Evolutionary conservation across 2,329 filamentous ascomycete genomes (phyloP), one percentile per base, ranked within the genome.

Genomic region (Fusarium sp.): DNA sequence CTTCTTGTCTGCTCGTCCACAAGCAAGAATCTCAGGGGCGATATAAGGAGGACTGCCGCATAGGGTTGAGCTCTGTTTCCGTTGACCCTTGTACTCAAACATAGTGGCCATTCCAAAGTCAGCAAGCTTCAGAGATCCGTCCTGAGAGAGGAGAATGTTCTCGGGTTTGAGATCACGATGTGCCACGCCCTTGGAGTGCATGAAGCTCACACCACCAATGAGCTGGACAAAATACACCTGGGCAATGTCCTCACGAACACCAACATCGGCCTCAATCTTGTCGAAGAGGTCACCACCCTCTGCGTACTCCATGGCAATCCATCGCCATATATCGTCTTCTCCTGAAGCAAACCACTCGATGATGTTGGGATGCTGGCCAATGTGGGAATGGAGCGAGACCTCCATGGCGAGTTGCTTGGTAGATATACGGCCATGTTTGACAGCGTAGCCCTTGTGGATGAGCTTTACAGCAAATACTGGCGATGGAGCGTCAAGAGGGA

Each of bases 271-370:
- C 81, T 99, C 96, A 73, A 99, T 98, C 83, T 99, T 99, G 88
- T 99, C 96, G 78, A 99, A 99, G 9, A 99, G 85, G 77, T 99
- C 96, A 13, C 96, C 96, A 41, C 96, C 96, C 73, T 96, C 93
- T 45, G 96, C 96, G 71, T 93, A 91, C 79, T 99, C 96, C 94
- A 99, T 97, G 39, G 94, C 95, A 72, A 99, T 97, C 96, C 96
- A 99, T 72, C 92, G 88, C 95, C 96, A 99, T 19, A 90, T 82
- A 0, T 84, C 75, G 77, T 99, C 94, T 78, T 97, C 93, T 55
- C 94, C 95, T 3, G 90, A 92, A 41, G 91, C 90, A 73, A 96
- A 94, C 86, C 93, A 97, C 76, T 93, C 91, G 74, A 99, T 97
- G 69, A 99, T 91, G 78, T 99, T 97, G 54, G 90, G 88, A 77